Conservation (phyloP, 768 basidiomycete genomes). For the Gymnopilus junonius region DNA sequence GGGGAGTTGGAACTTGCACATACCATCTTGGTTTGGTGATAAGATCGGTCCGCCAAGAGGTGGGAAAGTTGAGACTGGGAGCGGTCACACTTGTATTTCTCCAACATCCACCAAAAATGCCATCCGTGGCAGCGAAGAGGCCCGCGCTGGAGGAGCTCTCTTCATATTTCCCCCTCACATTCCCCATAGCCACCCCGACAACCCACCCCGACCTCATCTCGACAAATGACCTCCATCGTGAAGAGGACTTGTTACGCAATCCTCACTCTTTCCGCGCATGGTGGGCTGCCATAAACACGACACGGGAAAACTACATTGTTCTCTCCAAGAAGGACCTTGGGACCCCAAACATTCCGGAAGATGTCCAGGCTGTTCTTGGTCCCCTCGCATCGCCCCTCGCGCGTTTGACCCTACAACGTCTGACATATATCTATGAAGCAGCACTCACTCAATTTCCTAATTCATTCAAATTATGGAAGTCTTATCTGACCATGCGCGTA, state of each 20-base stretch:
- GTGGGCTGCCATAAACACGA: slow-evolving; percentile 84
- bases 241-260: slow-evolving; percentile 93
- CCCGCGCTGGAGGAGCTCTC: slow-evolving; percentile 51
- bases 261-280: slow-evolving; percentile 91
- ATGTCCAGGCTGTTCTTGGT: slow-evolving; percentile 67
- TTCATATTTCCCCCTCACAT: slow-evolving; percentile 80
- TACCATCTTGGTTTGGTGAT: slow-evolving; percentile 7
- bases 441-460: slow-evolving; percentile 87
- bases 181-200: slow-evolving; percentile 80
- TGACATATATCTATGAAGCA: slow-evolving; percentile 93
- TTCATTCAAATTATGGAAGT: slow-evolving; percentile 96
- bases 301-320: slow-evolving; percentile 66
- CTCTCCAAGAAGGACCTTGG: slow-evolving; percentile 61
- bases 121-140: slow-evolving; percentile 55
- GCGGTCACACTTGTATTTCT: background rate
- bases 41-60: background rate
- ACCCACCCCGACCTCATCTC: slow-evolving; percentile 79
- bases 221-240: slow-evolving; percentile 78
- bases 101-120: slow-evolving; percentile 44
- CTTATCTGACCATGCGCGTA: slow-evolving; percentile 85
- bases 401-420: slow-evolving; percentile 77
- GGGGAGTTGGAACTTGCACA: background rate
- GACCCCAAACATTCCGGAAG: slow-evolving; percentile 41
- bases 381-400: slow-evolving; percentile 76
- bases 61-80: background rate